A percentile compares a stretch with the other conserved stretches of the same genome.
These are phyloP conservation scores for Nymphaea thermarum DNA, from an alignment of 164 flowering plant genomes.

Conservation along the genomic window DNA sequence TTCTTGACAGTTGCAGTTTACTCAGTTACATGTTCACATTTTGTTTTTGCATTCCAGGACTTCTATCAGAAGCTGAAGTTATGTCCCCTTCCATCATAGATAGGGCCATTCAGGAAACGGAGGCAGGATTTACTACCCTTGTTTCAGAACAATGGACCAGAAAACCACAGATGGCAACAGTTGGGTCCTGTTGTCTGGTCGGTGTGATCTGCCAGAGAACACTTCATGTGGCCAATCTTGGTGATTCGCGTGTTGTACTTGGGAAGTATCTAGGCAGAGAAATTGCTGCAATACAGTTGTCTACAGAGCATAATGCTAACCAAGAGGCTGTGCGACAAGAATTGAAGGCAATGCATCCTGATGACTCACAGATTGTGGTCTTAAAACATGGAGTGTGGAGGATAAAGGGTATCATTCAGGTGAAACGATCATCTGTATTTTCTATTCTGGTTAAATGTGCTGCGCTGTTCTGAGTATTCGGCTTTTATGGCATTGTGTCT, in stretches of 20 bases:
- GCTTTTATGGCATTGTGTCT: too few species aligned
- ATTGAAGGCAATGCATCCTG: constrained; percentile 54
- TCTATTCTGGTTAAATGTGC: neutral
- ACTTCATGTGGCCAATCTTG: constrained; percentile 57
- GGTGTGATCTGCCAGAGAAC: constrained; percentile 57
- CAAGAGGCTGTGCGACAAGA: constrained; percentile 48
- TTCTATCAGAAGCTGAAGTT: constrained; percentile 34
- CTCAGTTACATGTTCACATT: too few species aligned
- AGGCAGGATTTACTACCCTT: constrained; percentile 52
- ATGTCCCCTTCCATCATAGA: constrained; percentile 45
- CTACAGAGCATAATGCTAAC: constrained; percentile 71
- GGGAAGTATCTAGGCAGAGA: constrained; percentile 55
- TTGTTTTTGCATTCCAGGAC: constrained; percentile 18
- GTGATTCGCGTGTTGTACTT: constrained; percentile 74
- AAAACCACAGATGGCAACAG: constrained; percentile 47
- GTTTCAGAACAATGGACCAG: constrained; percentile 47
- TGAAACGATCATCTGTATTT: constrained; percentile 4
- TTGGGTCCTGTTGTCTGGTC: constrained; percentile 76
- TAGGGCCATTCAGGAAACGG: constrained; percentile 47
- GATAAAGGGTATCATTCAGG: constrained; percentile 92
- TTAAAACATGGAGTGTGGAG: constrained; percentile 83
- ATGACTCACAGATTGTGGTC: constrained; percentile 73
- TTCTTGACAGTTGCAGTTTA: too few species aligned
- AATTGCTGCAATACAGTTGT: constrained; percentile 55
- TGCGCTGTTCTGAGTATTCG: too few species aligned